Evolutionary conservation across 495 filamentous ascomycete genomes (phyloP).

Genomic region (Bryoglossum gracile): DNA sequence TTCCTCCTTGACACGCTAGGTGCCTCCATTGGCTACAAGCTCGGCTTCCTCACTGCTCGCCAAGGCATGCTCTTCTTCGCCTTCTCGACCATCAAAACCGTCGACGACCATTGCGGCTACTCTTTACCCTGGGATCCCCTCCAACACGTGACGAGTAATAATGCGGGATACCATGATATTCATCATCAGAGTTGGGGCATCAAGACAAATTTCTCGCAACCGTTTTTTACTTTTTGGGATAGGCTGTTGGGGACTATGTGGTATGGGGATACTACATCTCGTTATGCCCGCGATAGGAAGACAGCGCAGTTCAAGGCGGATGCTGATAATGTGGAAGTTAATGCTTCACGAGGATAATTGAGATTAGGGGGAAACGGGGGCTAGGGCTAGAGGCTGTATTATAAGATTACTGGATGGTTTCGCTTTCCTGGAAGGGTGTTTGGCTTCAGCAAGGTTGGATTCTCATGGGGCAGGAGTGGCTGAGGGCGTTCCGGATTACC

Average conservation of each 20-base stretch:
- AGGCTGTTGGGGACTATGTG: slow-evolving; percentile 62
- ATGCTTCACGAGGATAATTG: too few relatives aligned
- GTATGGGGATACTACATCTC: slow-evolving; percentile 39
- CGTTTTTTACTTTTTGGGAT: slow-evolving; percentile 87
- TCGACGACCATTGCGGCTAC: slow-evolving; percentile 97
- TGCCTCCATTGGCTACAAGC: slow-evolving; percentile 70
- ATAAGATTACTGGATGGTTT: slow-evolving; percentile 3
- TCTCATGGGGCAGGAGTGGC: too few relatives aligned
- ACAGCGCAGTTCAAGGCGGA: slow-evolving; percentile 29
- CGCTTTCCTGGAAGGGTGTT: not conserved
- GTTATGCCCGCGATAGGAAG: slow-evolving; percentile 21
- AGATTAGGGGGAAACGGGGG: too few relatives aligned
- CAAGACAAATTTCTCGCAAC: slow-evolving; percentile 72
- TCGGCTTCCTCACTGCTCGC: slow-evolving; percentile 66
- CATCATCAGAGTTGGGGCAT: slow-evolving; percentile 99
- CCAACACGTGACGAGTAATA: slow-evolving; percentile 85
- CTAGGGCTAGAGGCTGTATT: slow-evolving; percentile 12
- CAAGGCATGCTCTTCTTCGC: slow-evolving; percentile 84
- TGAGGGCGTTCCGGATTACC: too few relatives aligned
- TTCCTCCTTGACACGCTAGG: slow-evolving; percentile 90
- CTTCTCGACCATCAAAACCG: slow-evolving; percentile 81
- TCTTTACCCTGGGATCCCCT: slow-evolving; percentile 91
- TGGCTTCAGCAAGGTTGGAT: too few relatives aligned
- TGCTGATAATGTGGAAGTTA: slow-evolving; percentile 16
- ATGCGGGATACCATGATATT: slow-evolving; percentile 92